Percentiles rank a stretch among this genome's conserved stretches.
phyloP scores from a whole-genome alignment of 192 early-diverging fungal genomes.

The Endogone sp. region DNA sequence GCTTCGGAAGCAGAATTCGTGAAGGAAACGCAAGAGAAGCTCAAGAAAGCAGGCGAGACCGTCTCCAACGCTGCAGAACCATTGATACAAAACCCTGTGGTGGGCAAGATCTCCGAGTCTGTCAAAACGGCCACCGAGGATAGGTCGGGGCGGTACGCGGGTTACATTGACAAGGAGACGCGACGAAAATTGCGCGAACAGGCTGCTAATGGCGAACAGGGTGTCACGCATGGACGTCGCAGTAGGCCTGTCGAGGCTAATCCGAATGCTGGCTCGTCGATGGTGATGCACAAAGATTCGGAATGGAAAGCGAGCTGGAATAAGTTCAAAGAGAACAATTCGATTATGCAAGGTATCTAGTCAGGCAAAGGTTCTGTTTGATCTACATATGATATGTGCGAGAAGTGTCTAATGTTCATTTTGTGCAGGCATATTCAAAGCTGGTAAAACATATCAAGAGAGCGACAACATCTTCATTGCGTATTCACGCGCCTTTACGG shows the following conservation, averaged over 20 bases:
- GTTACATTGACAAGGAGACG: slow-evolving; percentile 73
- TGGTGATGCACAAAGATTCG: slow-evolving; percentile 84
- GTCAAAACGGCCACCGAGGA: slow-evolving; percentile 70
- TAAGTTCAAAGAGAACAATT: slow-evolving; percentile 85
- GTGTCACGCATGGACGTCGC: slow-evolving; percentile 13
- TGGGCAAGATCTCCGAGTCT: slow-evolving; percentile 58
- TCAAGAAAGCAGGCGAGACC: slow-evolving; percentile 32
- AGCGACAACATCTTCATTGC: slow-evolving; percentile 83
- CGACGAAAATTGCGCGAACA: slow-evolving; percentile 55
- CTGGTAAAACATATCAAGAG: slow-evolving; percentile 80
- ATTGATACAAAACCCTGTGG: slow-evolving; percentile 33
- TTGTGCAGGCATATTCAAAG: slow-evolving; percentile 60
- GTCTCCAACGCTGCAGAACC: slow-evolving; percentile 32
- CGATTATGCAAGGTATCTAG: slow-evolving; percentile 67
- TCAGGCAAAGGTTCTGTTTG: neutral
- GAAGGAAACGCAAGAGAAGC: slow-evolving; percentile 72
- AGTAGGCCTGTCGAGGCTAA: slow-evolving; percentile 22
- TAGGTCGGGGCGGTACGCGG: slow-evolving; percentile 65
- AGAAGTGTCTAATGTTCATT: no score
- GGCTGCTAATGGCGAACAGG: slow-evolving; percentile 17
- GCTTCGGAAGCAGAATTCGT: slow-evolving; percentile 74
- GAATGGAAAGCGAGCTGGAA: slow-evolving; percentile 89
- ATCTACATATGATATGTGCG: neutral
- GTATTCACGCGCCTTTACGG: slow-evolving; percentile 69
- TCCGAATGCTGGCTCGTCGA: slow-evolving; percentile 62